A percentile compares a stretch with the other conserved stretches of the same genome.
These are phyloP conservation scores for Madurella fahalii DNA, from an alignment of 2,329 filamentous ascomycete genomes.

Conservation along the genomic window DNA sequence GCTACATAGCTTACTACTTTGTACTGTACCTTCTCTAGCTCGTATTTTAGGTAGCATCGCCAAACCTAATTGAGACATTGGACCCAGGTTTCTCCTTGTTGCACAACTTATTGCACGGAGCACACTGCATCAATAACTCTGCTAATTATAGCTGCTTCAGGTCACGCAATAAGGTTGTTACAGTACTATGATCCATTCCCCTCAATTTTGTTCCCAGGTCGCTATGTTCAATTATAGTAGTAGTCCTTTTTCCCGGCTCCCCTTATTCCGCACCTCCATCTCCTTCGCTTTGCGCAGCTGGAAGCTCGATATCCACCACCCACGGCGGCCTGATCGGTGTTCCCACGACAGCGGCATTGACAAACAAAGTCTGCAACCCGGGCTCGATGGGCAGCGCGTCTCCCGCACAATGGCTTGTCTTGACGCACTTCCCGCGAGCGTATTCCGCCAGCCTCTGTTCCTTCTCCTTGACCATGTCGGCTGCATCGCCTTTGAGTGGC, in stretches of 20 bases:
- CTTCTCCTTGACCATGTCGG: background rate
- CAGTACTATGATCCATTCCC: too few relatives aligned
- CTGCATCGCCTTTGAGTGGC: background rate
- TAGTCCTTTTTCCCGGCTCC: background rate
- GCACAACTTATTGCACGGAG: too few relatives aligned
- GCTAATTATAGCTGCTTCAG: too few relatives aligned
- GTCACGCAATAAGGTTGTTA: too few relatives aligned
- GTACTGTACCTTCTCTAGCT: too few relatives aligned
- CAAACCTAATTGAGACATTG: too few relatives aligned
- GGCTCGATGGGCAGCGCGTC: background rate
- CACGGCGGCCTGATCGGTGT: background rate
- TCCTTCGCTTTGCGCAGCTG: background rate
- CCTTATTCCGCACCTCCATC: background rate
- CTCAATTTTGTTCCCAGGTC: too few relatives aligned
- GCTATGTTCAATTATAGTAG: background rate
- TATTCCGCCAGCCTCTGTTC: background rate
- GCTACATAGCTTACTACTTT: too few relatives aligned
- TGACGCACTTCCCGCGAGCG: constrained; percentile 1
- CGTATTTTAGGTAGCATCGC: too few relatives aligned
- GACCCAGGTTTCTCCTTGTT: too few relatives aligned
- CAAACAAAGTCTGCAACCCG: background rate
- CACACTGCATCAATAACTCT: too few relatives aligned
- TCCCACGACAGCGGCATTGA: constrained; percentile 7
- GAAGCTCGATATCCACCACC: constrained; percentile 11
- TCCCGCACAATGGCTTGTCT: constrained; percentile 2